Base-by-base conservation (phyloP, 2,329 filamentous ascomycete genomes). In the Fusarium sulawesiense region DNA sequence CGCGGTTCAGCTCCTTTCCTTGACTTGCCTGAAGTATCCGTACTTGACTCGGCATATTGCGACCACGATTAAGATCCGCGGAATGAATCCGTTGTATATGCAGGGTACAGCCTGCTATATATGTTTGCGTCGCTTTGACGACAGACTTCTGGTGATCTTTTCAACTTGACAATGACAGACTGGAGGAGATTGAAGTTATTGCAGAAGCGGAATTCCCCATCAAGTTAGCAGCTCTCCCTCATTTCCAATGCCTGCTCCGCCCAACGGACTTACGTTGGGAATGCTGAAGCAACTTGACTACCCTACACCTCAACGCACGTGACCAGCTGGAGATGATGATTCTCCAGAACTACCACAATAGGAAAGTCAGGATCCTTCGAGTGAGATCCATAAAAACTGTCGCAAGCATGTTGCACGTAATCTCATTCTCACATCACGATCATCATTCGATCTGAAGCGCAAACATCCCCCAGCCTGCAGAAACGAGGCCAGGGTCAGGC, bases 341-440 rank as follows among this genome's bases (percentile, higher is more conserved):
- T 50, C 30, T 41, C 4, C 34, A 40, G 6, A 41, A 37, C 23
- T 18, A 29, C 68, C 51, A 13, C 53, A 69, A 60, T 32, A 45
- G 68, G 68, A 37, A 71, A 55, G 60, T 60, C 27, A 27, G 41
- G 30, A 54, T 34, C 18, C 42, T 56, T 34, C 27, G 5, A n/a
- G 25, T 27, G 37, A 68, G 53, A 60, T 64, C 67, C 67, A 68
- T 59, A 64, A 68, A 68, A 66, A 23, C 41, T 37, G 50, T 66
- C 25, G 49, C 47, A 4, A 66, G 40, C 12, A 66, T 62, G 34
- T 25, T 29, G n/a, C 29, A 21, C 40, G 32, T 20, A 56, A 44
- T 50, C 47, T 58, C 40, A 50, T 44, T 50, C 47, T 21, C 21
- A 21, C 21, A 47, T 44, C 30, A 37, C 37, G 16, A 40, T 44